Base-by-base conservation (phyloP, 305 asterid species). In the Ilex paraguariensis region DNA sequence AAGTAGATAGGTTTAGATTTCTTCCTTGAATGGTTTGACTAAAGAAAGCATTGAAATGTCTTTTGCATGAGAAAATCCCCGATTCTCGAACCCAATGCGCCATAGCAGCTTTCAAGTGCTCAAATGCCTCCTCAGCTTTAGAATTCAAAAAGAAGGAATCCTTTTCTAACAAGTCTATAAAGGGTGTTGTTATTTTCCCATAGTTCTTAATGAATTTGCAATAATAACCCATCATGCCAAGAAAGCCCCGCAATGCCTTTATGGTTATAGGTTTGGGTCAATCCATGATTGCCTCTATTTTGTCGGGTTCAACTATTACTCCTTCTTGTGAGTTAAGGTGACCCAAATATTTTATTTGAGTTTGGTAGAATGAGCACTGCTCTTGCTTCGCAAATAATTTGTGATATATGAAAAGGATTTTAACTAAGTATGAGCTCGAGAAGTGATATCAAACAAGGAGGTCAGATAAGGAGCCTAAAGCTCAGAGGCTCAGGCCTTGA, bases 241-340 rank as follows among this genome's bases (percentile, higher is more conserved):
- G 53, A 44, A 60, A 60, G 3, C 64, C 64, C 15, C 64, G 6
- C 11, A 60, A 28, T 39, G 30, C 32, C 17, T 60, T 60, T 11
- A 42, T 10, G 6, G 54, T 39, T 4, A 13, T 36, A 15, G 64
- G 64, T 5, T 4, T 40, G 6, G 53, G 64, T 54, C 64, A 60
- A 6, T 7, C 6, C 21, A 15, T 3, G 30, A 60, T 42, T 8
- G 64, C 64, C 33, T 33, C 53, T 9, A 60, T 40, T 15, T 60
- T 60, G 13, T 9, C 7, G 13, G 6, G 52, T 36, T 60, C 64
- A 5, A 21, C 31, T 9, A 4, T 3, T 14, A 60, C 53, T 9
- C 53, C 28, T 17, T 17, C 63, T 16, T 44, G 32, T 36, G 36
- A 12, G 7, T 42, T 44, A 7, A 60, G 4, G 15, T 60, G 64